A percentile compares a stretch with the other conserved stretches of the same genome.
Evolutionary conservation across 805 yeast species (phyloP).

Genomic region (Grigorovia jiainica): DNA sequence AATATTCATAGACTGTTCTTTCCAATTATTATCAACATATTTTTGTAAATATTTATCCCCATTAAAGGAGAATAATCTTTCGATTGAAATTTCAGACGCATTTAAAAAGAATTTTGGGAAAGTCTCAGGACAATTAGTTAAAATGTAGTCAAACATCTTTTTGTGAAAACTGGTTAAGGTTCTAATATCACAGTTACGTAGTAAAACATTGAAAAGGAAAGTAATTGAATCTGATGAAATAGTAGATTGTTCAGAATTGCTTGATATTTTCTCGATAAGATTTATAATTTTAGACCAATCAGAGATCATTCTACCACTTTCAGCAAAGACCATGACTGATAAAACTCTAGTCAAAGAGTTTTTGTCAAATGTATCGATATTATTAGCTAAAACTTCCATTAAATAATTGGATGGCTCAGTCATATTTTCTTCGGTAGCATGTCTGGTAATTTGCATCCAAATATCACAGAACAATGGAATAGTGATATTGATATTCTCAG

Average conservation of each 20-base stretch:
- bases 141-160: conserved; percentile 33
- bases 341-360: conserved; percentile 35
- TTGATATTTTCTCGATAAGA: conserved; percentile 5
- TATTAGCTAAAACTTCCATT: conserved; percentile 15
- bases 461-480: conserved; percentile 50
- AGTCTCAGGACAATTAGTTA: conserved; percentile 34
- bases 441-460: conserved; percentile 41
- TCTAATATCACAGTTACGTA: conserved; percentile 47
- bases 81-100: conserved; percentile 33
- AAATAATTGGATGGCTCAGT: conserved; percentile 34
- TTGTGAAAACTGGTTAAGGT: conserved; percentile 40
- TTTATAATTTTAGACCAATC: conserved; percentile 36
- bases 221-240: conserved; percentile 26
- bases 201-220: conserved; percentile 39
- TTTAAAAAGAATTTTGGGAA: conserved; percentile 34
- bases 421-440: conserved; percentile 43
- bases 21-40: conserved; percentile 38
- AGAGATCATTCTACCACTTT: conserved; percentile 55
- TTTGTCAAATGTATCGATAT: conserved; percentile 8
- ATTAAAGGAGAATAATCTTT: conserved; percentile 35
- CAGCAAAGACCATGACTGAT: conserved; percentile 48
- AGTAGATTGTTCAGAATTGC: neutral
- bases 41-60: conserved; percentile 40
- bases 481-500: conserved; percentile 4
- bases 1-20: conserved; percentile 27